phyloP scores from a whole-genome alignment of 345 rosid species.

The Jatropha curcas region DNA sequence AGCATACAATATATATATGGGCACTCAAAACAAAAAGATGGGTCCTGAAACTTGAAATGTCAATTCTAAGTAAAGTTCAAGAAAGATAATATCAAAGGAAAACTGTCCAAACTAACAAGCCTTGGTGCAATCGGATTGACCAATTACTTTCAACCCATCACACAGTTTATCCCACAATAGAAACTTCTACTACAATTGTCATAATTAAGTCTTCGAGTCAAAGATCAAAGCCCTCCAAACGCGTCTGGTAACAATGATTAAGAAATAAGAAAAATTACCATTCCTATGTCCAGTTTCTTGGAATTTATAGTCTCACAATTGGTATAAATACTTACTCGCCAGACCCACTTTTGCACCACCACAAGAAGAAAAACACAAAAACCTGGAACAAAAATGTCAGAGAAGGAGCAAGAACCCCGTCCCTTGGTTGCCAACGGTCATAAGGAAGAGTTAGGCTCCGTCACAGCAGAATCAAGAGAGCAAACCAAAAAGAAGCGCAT shows the following conservation, averaged over 20 bases:
- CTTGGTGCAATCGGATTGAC: not conserved
- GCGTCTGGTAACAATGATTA: no score
- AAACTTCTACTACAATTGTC: not conserved
- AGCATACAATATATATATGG: no score
- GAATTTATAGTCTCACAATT: no score
- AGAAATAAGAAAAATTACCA: no score
- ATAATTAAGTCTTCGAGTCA: not conserved
- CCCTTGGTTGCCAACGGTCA: not conserved
- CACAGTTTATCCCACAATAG: not conserved
- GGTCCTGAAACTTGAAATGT: not conserved
- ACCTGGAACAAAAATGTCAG: not conserved
- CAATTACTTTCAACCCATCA: not conserved
- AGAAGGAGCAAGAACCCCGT: not conserved
- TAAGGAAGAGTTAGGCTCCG: not conserved
- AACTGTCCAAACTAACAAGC: not conserved
- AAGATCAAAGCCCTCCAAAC: not conserved
- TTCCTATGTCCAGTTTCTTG: no score
- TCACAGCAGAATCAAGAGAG: constrained; percentile 11
- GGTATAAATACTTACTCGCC: not conserved
- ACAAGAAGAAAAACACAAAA: not conserved
- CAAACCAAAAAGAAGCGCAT: constrained; percentile 25
- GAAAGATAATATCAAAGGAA: not conserved
- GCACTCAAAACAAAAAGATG: not conserved
- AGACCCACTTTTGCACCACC: not conserved
- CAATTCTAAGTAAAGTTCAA: not conserved